Evolutionary conservation across 805 yeast genomes (phyloP), one percentile per base, ranked within the genome.

Genomic region (Nakazawaea siamensis): DNA sequence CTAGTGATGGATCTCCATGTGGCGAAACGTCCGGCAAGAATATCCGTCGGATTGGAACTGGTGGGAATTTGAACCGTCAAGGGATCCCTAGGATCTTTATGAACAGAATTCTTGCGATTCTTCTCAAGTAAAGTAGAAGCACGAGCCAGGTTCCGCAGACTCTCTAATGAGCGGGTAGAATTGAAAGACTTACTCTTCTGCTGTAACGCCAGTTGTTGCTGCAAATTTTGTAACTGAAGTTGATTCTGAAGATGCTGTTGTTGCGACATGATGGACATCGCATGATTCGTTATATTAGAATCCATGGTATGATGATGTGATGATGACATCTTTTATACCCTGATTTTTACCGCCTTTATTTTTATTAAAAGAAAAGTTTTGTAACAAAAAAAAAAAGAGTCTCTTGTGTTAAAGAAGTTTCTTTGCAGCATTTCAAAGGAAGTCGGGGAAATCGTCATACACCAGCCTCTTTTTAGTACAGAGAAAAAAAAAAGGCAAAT

Each of bases 1-100:
- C 77, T 75, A 38, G 87, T 76, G 37, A 88, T 74, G 27, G 72
- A 68, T 39, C 95, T 66, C 96, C 97, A 90, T 2, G 94, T 80
- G 33, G 77, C 69, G 54, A 90, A 88, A 43, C 97, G 66, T 19
- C 73, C 68, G 2, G 95, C 92, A 40, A 90, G 63, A 5, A 83
- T 73, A 39, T 88, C 97, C 1, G 97, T 87, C 9, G 97, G 97
- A 45, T 75, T 75, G 3, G 81, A 74, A 28, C 60, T 56, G 6
- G 73, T 65, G 5, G 87, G 87, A 26, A 80, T 60, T 23, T 61
- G 52, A 7, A 70, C 58, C 1, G 55, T 49, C 18, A 71, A 51
- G 1, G 80, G 79, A 33, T 70, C 70, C 9, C 70, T 49, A 10
- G 71, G 68, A 41, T 70, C 74, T 27, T 48, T 51, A 31, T 42